Conservation (phyloP, 1,139 yeast genomes). For the Kodamaea sp. region DNA sequence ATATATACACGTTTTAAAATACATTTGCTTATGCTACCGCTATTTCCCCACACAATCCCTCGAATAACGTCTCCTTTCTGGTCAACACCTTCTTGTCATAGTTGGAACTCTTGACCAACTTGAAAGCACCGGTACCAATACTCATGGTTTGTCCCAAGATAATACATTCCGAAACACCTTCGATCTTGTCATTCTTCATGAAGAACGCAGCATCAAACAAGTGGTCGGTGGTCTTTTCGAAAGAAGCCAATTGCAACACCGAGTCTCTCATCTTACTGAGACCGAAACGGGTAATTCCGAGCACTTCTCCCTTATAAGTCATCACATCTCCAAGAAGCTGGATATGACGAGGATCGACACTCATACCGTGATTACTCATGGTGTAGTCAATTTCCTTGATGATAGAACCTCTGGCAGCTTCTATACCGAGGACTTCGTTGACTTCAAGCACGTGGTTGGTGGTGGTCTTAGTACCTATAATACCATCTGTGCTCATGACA, state of each 20-base stretch:
- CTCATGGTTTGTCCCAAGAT: conserved; percentile 97
- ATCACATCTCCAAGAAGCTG: conserved; percentile 96
- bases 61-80: conserved; percentile 62
- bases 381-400: conserved; percentile 95
- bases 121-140: conserved; percentile 96
- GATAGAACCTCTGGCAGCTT: conserved; percentile 93
- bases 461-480: conserved; percentile 79
- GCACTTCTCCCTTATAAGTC: conserved; percentile 98
- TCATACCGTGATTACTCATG: conserved; percentile 99
- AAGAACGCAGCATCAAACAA: conserved; percentile 97
- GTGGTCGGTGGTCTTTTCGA: conserved; percentile 98
- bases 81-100: conserved; percentile 45
- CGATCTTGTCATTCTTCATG: conserved; percentile 93
- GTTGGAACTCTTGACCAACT: conserved; percentile 65
- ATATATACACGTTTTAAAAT: too few relatives aligned
- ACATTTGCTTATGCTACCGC: too few relatives aligned
- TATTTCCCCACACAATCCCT: conserved; percentile 43
- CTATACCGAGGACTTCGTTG: conserved; percentile 88
- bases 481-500: conserved; percentile 98
- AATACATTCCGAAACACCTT: conserved; percentile 97
- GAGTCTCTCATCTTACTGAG: conserved; percentile 98
- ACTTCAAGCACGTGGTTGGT: conserved; percentile 95
- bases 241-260: conserved; percentile 93
- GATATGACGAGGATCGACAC: conserved; percentile 99
- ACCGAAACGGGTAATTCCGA: conserved; percentile 98